These are phyloP conservation scores for Xerocomus cyaneibrunnescens DNA, from an alignment of 1,284 basidiomycete genomes.

Conservation along the genomic window DNA sequence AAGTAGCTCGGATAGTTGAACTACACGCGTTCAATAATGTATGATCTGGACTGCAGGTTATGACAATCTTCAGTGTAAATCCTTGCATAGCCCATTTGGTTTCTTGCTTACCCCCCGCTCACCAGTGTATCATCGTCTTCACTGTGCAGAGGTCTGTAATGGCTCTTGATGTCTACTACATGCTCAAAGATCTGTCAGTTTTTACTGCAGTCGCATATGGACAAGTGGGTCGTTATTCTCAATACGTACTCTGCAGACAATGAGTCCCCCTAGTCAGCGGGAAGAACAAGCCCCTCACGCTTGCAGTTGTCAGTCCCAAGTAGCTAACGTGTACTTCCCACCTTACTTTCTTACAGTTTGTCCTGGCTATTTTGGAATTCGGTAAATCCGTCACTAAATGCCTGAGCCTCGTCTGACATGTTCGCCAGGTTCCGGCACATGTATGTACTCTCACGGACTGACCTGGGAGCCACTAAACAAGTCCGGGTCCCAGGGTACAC, in stretches of 20 bases:
- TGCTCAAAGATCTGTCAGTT: constrained; percentile 5
- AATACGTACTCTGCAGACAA: background rate
- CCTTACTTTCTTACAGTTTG: constrained; percentile 1
- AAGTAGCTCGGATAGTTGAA: constrained; percentile 1
- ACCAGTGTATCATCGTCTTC: background rate
- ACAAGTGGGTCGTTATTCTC: constrained; percentile 8
- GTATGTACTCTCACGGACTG: constrained; percentile 1
- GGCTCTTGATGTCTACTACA: background rate
- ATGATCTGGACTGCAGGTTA: background rate
- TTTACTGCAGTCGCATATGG: constrained; percentile 19
- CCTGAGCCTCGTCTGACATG: background rate
- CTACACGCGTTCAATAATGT: too few relatives aligned
- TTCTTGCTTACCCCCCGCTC: background rate
- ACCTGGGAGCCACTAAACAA: background rate
- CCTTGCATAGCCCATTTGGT: background rate
- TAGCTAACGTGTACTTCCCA: background rate
- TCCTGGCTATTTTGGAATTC: background rate
- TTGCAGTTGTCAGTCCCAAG: constrained; percentile 6
- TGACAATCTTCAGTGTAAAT: constrained; percentile 3
- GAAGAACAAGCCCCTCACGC: constrained; percentile 9
- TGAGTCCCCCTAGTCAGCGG: constrained; percentile 13
- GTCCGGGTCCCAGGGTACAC: constrained; percentile 5
- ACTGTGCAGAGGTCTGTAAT: constrained; percentile 12
- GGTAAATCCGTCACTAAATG: background rate
- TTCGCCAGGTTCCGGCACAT: constrained; percentile 3